Evolutionary conservation across 2,329 filamentous ascomycete genomes (phyloP).

Genomic region (Pseudomassariella vexata): DNA sequence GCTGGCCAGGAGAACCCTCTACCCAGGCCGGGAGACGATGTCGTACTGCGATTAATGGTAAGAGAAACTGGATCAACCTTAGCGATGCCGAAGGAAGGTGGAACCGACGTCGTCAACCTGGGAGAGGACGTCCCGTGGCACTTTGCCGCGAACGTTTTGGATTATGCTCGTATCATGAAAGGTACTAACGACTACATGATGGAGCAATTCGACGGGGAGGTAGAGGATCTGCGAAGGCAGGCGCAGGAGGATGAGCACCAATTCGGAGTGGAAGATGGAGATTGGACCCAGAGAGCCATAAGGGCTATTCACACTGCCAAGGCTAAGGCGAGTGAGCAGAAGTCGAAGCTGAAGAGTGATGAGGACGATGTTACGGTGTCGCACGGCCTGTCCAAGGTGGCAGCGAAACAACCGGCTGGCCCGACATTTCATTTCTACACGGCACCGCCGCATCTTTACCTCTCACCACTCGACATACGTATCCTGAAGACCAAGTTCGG

Average conservation of each 20-base stretch:
- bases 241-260: conserved; percentile 85
- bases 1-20: conserved; percentile 77
- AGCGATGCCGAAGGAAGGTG: conserved; percentile 77
- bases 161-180: conserved; percentile 94
- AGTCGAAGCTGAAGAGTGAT: conserved; percentile 11
- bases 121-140: conserved; percentile 88
- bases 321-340: conserved; percentile 58
- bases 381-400: conserved; percentile 1
- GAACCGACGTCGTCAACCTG: conserved; percentile 60
- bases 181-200: conserved; percentile 85
- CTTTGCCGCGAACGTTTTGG: conserved; percentile 85
- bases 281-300: conserved; percentile 85
- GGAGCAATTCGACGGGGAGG: conserved; percentile 73
- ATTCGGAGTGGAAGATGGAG: conserved; percentile 81
- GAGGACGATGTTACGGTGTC: not conserved
- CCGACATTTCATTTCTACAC: conserved; percentile 81
- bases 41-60: conserved; percentile 81
- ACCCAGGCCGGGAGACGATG: conserved; percentile 79
- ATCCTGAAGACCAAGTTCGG: conserved; percentile 88
- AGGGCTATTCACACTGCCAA: conserved; percentile 67
- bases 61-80: conserved; percentile 76
- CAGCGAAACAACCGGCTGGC: conserved; percentile 25
- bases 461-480: conserved; percentile 85
- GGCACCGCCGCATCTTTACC: conserved; percentile 78
- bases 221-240: conserved; percentile 67